phyloP scores from a whole-genome alignment of 768 basidiomycete species.

The Coprinopsis strossmayeri region DNA sequence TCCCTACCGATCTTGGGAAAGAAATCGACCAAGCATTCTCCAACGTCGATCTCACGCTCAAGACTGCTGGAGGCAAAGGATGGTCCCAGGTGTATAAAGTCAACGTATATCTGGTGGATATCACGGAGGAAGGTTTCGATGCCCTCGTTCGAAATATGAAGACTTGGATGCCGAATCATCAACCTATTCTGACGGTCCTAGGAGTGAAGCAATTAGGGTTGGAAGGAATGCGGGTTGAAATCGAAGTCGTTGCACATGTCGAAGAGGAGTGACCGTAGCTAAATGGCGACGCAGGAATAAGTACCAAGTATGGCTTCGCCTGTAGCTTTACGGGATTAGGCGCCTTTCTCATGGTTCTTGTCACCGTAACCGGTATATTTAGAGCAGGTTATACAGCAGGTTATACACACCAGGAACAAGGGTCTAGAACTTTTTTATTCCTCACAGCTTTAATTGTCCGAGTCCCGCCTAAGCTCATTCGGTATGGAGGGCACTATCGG shows the following conservation, averaged over 20 bases:
- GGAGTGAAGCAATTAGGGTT: conserved; percentile 1
- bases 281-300: too few relatives aligned
- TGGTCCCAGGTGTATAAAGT: conserved; percentile 1
- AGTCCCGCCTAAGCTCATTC: too few relatives aligned
- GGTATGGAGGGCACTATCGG: too few relatives aligned
- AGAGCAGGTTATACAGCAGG: too few relatives aligned
- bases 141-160: background rate
- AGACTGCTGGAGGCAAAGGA: conserved; percentile 3
- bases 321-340: too few relatives aligned
- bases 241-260: conserved; percentile 3
- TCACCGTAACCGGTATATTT: too few relatives aligned
- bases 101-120: background rate
- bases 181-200: background rate
- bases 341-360: too few relatives aligned
- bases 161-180: conserved; percentile 2
- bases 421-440: too few relatives aligned
- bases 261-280: too few relatives aligned
- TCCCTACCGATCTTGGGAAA: background rate
- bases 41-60: conserved; percentile 1
- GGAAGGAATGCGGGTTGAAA: conserved; percentile 2
- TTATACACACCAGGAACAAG: too few relatives aligned
- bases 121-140: background rate
- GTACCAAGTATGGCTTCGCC: too few relatives aligned
- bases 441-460: too few relatives aligned
- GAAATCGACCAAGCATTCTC: conserved; percentile 6